Conservation (phyloP, 78 protist genomes). For the Isochrysis galbana region DNA sequence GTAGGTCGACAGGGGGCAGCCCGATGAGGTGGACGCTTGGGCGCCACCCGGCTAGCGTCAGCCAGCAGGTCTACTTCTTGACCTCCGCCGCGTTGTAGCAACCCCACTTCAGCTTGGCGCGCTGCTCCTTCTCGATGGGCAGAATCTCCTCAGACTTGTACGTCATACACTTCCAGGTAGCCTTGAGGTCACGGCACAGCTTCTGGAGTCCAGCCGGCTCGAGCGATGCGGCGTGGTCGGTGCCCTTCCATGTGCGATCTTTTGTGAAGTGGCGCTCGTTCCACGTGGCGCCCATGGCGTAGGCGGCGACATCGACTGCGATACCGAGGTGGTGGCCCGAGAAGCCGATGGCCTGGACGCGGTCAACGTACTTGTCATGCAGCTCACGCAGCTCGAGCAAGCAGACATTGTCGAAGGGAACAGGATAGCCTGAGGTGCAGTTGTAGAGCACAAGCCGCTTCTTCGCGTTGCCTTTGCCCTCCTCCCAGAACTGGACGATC, state of each 20-base stretch:
- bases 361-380: not conserved
- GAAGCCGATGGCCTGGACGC: not conserved
- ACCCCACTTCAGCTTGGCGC: conserved; percentile 30
- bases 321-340: conserved; percentile 38
- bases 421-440: conserved; percentile 33
- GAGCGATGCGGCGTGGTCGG: conserved; percentile 34
- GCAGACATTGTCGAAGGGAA: conserved; percentile 15
- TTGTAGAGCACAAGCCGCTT: not conserved
- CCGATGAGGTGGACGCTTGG: too few species aligned
- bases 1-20: too few species aligned
- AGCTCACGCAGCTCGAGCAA: conserved; percentile 8
- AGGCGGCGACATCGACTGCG: conserved; percentile 18
- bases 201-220: not conserved
- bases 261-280: conserved; percentile 34
- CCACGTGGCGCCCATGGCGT: conserved; percentile 1
- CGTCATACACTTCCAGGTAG: not conserved
- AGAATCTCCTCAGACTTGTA: not conserved
- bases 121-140: conserved; percentile 10
- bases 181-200: conserved; percentile 14
- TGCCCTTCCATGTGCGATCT: conserved; percentile 26
- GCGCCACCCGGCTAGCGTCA: too few species aligned
- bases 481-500: not conserved
- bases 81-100: not conserved
- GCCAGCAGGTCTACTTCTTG: not conserved
- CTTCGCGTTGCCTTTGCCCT: conserved; percentile 8